Conservation (phyloP, 345 rosid species). For the Streptanthus diversifolius region DNA sequence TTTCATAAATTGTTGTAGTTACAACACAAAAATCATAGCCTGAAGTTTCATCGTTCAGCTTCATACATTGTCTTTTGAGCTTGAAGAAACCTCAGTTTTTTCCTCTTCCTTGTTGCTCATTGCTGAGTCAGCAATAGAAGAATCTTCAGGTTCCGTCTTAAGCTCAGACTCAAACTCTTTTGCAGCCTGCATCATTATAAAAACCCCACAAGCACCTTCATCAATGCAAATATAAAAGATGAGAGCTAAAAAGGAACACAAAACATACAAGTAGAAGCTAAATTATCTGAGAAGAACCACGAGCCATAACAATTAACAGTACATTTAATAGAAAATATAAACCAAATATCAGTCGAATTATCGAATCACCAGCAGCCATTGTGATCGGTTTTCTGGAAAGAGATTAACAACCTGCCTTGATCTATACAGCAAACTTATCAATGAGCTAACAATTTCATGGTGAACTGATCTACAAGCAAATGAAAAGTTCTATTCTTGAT, state of each 20-base stretch:
- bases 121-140: conserved; percentile 40
- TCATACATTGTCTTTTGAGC: conserved; percentile 16
- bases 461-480: background rate
- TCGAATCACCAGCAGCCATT: background rate
- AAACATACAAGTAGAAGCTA: background rate
- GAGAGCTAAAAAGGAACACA: background rate
- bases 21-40: background rate
- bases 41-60: background rate
- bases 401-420: background rate
- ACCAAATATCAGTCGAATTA: background rate
- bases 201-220: background rate
- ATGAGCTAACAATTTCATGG: background rate
- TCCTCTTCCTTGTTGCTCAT: conserved; percentile 48
- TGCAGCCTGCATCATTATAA: conserved; percentile 68
- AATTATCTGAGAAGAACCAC: background rate
- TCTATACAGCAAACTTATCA: background rate
- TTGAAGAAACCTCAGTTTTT: conserved; percentile 42
- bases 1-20: conserved; percentile 15
- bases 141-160: conserved; percentile 66
- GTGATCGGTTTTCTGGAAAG: background rate
- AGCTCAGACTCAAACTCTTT: conserved; percentile 94
- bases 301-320: background rate
- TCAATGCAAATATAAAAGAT: background rate
- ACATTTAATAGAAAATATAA: background rate
- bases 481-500: background rate